Percentiles rank a stretch among this genome's conserved stretches.
phyloP scores from a whole-genome alignment of 2,329 filamentous ascomycete species.

The Pseudocercospora cruenta region DNA sequence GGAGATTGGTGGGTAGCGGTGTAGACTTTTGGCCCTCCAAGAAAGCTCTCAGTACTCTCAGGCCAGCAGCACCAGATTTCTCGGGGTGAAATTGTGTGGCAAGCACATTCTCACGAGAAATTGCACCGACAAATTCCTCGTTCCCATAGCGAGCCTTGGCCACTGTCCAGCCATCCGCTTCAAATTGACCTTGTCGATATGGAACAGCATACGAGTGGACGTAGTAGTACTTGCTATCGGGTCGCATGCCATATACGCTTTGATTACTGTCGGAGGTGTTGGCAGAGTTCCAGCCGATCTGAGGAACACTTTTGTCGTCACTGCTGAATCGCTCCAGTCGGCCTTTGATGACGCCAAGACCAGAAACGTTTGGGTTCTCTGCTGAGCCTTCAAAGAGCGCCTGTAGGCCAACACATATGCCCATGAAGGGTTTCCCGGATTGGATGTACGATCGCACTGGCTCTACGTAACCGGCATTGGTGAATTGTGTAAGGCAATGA shows the following conservation, averaged over 20 bases:
- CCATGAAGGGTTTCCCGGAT: conserved; percentile 96
- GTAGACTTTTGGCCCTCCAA: conserved; percentile 69
- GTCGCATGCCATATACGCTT: conserved; percentile 76
- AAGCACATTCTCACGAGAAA: conserved; percentile 82
- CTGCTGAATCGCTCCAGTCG: conserved; percentile 77
- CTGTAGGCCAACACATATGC: conserved; percentile 93
- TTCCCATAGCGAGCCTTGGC: conserved; percentile 85
- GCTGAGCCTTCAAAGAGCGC: conserved; percentile 84
- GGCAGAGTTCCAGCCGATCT: conserved; percentile 98
- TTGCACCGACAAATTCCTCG: conserved; percentile 88
- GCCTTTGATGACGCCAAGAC: conserved; percentile 74
- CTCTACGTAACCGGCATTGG: conserved; percentile 78
- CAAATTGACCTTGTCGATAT: conserved; percentile 73
- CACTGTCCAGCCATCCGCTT: conserved; percentile 85
- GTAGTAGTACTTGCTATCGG: conserved; percentile 95
- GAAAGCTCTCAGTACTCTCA: conserved; percentile 83
- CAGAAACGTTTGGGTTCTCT: conserved; percentile 72
- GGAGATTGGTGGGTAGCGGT: conserved; percentile 50
- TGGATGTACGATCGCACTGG: conserved; percentile 82
- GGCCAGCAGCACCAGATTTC: conserved; percentile 88
- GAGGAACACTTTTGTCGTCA: conserved; percentile 83
- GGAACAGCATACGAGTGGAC: conserved; percentile 91
- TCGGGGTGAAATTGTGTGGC: conserved; percentile 98
- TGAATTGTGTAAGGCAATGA: conserved; percentile 86
- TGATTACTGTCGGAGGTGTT: conserved; percentile 59